Evolutionary conservation across 2,329 filamentous ascomycete species (phyloP).

Genomic region (Phoma sp.): DNA sequence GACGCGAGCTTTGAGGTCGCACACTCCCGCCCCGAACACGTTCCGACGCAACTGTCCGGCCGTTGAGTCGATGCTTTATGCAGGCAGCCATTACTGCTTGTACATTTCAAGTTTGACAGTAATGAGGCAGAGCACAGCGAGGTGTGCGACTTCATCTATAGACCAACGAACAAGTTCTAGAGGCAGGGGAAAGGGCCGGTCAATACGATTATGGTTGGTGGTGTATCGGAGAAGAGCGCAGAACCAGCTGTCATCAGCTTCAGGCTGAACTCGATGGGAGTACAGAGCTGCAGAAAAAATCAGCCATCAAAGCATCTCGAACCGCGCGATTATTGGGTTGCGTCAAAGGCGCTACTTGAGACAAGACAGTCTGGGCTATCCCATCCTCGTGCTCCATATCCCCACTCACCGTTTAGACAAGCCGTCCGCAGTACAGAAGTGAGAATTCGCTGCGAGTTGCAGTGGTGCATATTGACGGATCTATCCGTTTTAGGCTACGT

Average conservation of each 20-base stretch:
- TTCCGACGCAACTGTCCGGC: slow-evolving; percentile 6
- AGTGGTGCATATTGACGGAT: slow-evolving; percentile 7
- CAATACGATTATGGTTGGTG: not conserved
- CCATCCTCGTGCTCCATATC: slow-evolving; percentile 13
- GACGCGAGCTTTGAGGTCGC: slow-evolving; percentile 4
- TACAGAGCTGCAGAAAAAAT: slow-evolving; percentile 4
- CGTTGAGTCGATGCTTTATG: slow-evolving; percentile 7
- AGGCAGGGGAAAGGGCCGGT: not conserved
- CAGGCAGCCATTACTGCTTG: slow-evolving; percentile 11
- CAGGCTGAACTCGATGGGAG: slow-evolving; percentile 3
- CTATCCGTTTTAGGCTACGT: slow-evolving; percentile 8
- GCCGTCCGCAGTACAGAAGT: slow-evolving; percentile 9
- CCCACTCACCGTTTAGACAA: slow-evolving; percentile 4
- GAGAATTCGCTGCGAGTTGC: slow-evolving; percentile 17
- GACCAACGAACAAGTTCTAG: not conserved
- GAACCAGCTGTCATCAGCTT: slow-evolving; percentile 1
- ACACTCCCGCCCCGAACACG: slow-evolving; percentile 13
- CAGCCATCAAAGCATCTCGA: slow-evolving; percentile 9
- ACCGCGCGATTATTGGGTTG: slow-evolving; percentile 5
- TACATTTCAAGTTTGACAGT: slow-evolving; percentile 4
- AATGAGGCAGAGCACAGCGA: not conserved
- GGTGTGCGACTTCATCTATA: not conserved
- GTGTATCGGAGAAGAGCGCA: slow-evolving; percentile 18
- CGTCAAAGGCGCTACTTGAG: slow-evolving; percentile 7
- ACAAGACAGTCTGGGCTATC: slow-evolving; percentile 5